Base-by-base conservation (phyloP, 78 protist genomes). In the Pelomyxa schiedti region DNA sequence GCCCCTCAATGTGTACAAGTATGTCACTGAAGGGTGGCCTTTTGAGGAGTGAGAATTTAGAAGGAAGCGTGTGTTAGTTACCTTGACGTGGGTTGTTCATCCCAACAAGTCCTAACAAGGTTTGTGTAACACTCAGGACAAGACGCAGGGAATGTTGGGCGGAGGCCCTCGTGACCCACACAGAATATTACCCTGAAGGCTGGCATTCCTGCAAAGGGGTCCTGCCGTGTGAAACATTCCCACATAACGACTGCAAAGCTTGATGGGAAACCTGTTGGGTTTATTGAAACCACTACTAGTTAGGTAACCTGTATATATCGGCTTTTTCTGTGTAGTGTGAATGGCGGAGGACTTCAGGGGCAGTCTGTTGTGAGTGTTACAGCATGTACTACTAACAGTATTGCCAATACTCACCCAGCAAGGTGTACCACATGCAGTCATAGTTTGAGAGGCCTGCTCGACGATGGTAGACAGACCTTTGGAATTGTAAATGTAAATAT, bases 381-480 rank as follows among this genome's bases (percentile, higher is more conserved):
- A 47, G 32, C 32, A 16, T 16, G 16, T 24, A 24, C 16, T 24
- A 47, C 32, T 24, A 47, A 47, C 16, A 16, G 16, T 16, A 16
- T 24, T 16, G 58, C 32, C 32, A 16, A 24, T 47, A 16, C 32
- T 16, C 16, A 47, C 58, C 88, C 88, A 84, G 65, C 79, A 78
- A 39, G 88, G 88, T 39, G 88, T 84, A 4, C 88, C 88, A 67
- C 88, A 84, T 28, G 84, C 84, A 3, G 88, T 84, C 88, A 84
- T 84, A 30, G 82, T 76, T 39, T 73, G 67, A 3, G 63, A 53
- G 58, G 26, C 69, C n/a, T 76, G 52, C 72, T 78, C 85, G 65
- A 79, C 75, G 41, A 84, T 79, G 5, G 78, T 78, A 3, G 75
- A 53, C 37, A 84, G 42, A 37, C n/a, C n/a, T n/a, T n/a, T n/a